Evolutionary conservation across 345 rosid genomes (phyloP).

Genomic region (Hypericum androsaemum): DNA sequence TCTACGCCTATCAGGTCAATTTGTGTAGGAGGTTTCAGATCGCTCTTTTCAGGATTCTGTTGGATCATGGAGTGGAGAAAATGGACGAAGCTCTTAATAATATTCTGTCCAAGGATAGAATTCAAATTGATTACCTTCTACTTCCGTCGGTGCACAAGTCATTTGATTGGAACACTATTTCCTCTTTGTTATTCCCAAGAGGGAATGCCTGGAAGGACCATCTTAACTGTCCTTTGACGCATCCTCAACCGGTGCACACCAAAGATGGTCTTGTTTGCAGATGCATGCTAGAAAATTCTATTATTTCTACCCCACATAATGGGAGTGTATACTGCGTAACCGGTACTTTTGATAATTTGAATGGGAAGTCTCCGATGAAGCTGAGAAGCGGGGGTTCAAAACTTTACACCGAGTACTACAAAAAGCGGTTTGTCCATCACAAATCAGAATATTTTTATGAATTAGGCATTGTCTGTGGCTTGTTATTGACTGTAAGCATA

Average conservation of each 20-base stretch:
- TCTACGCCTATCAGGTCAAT: conserved; percentile 36
- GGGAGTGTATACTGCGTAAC: conserved; percentile 44
- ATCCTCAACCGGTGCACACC: conserved; percentile 30
- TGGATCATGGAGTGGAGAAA: conserved; percentile 33
- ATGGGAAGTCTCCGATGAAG: conserved; percentile 41
- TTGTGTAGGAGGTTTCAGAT: conserved; percentile 58
- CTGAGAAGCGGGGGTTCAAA: conserved; percentile 28
- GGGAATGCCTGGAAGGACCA: conserved; percentile 18
- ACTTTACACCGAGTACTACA: conserved; percentile 49
- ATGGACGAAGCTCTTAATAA: conserved; percentile 26
- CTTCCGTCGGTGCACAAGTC: conserved; percentile 33
- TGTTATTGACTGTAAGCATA: too few species aligned
- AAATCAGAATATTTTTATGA: too few species aligned
- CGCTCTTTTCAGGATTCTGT: conserved; percentile 49
- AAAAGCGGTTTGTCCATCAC: conserved; percentile 29
- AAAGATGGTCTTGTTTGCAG: conserved; percentile 40
- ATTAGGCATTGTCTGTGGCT: too few species aligned
- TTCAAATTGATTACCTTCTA: conserved; percentile 51
- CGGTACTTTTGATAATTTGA: conserved; percentile 33
- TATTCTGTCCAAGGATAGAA: conserved; percentile 15
- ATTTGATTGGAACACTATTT: conserved; percentile 49
- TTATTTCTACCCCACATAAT: conserved; percentile 74
- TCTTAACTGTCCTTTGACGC: conserved; percentile 17
- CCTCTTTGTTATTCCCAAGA: conserved; percentile 28
- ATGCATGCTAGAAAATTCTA: conserved; percentile 43